Percentiles rank a stretch among this genome's conserved stretches.
Evolutionary conservation across 148 eudicot species (phyloP).

Genomic region (Camellia lanceoleosa): DNA sequence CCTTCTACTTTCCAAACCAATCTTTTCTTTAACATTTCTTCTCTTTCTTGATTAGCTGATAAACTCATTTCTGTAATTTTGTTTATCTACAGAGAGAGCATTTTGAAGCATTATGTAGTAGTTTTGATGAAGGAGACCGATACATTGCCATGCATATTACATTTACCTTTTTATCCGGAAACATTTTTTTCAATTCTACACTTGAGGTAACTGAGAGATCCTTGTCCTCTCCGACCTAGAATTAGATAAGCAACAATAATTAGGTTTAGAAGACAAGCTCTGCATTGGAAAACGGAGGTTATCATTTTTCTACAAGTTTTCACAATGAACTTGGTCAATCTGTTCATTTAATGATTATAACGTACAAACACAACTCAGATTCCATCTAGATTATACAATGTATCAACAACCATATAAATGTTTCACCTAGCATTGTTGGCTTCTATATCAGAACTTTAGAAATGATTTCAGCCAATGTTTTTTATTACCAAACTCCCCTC

Average conservation of each 20-base stretch:
- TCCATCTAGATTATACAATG: not conserved
- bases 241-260: not conserved
- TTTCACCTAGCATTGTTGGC: not conserved
- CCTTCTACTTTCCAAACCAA: conserved; percentile 74
- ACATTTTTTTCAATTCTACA: conserved; percentile 70
- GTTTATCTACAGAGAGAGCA: conserved; percentile 23
- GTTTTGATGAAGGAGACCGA: not conserved
- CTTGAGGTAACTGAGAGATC: conserved; percentile 69
- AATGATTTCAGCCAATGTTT: not conserved
- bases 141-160: not conserved
- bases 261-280: not conserved
- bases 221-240: conserved; percentile 87
- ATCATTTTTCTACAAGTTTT: not conserved
- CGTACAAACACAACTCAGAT: not conserved
- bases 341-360: not conserved
- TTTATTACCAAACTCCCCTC: not conserved
- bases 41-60: conserved; percentile 85
- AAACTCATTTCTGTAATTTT: conserved; percentile 44
- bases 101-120: not conserved
- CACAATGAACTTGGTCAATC: not conserved
- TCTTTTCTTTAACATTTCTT: conserved; percentile 69
- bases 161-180: conserved; percentile 64
- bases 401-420: not conserved
- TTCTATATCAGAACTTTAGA: not conserved
- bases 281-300: not conserved